Evolutionary conservation across 768 basidiomycete genomes (phyloP).

Genomic region (Xanthoconium stramineum): DNA sequence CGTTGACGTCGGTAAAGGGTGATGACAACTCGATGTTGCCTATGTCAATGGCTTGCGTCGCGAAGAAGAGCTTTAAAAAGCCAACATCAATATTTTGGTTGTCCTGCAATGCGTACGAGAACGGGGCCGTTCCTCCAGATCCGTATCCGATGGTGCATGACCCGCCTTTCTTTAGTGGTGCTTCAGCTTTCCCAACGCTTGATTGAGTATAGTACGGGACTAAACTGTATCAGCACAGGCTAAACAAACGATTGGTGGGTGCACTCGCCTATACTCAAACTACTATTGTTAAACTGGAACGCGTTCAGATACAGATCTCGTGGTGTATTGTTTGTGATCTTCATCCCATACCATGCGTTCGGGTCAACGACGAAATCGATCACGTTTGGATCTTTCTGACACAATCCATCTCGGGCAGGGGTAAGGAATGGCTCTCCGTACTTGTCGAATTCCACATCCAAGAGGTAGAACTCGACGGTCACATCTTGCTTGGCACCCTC

Average conservation of each 20-base stretch:
- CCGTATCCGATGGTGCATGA: conserved; percentile 41
- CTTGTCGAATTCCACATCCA: background rate
- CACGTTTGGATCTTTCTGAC: conserved; percentile 1
- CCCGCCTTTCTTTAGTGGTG: conserved; percentile 5
- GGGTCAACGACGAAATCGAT: conserved; percentile 26
- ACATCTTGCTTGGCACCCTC: background rate
- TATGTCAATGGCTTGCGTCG: conserved; percentile 36
- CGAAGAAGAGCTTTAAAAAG: conserved; percentile 43
- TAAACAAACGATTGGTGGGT: background rate
- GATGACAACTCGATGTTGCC: conserved; percentile 32
- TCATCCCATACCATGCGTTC: conserved; percentile 31
- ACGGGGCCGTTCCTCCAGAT: conserved; percentile 31
- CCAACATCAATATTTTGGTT: conserved; percentile 37
- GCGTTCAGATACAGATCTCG: conserved; percentile 37
- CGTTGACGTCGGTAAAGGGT: conserved; percentile 29
- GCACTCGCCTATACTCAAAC: conserved; percentile 33
- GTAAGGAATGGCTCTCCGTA: background rate
- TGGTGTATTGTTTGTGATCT: conserved; percentile 33
- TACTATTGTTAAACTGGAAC: conserved; percentile 43
- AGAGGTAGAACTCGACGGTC: conserved; percentile 9
- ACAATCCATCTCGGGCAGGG: conserved; percentile 1
- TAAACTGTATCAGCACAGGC: background rate
- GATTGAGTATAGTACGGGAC: conserved; percentile 10
- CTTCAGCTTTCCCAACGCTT: background rate
- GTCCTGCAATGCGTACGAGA: conserved; percentile 30